Evolutionary conservation across 768 basidiomycete genomes (phyloP).

Genomic region (Xerocomellus chrysenteron): DNA sequence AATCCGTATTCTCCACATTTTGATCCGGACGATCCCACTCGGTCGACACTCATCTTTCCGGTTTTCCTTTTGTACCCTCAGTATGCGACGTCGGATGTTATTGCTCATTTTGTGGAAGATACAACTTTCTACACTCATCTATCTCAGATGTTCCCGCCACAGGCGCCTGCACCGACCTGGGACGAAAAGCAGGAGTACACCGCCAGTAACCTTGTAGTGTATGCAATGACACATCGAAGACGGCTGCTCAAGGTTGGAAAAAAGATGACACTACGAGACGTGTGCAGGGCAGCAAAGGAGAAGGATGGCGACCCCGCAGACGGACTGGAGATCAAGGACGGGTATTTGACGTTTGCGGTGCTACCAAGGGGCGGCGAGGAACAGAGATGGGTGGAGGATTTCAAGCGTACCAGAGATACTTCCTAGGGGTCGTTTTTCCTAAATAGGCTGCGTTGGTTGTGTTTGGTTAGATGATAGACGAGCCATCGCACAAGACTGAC

Average conservation of each 20-base stretch:
- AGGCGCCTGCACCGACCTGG: slow-evolving; percentile 68
- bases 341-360: slow-evolving; percentile 76
- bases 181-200: slow-evolving; percentile 69
- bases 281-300: slow-evolving; percentile 60
- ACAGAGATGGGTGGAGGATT: slow-evolving; percentile 83
- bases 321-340: slow-evolving; percentile 82
- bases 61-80: slow-evolving; percentile 94
- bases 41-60: slow-evolving; percentile 70
- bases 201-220: slow-evolving; percentile 65
- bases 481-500: slow-evolving; percentile 7
- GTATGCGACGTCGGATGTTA: slow-evolving; percentile 84
- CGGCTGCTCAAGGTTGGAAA: slow-evolving; percentile 88
- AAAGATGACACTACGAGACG: slow-evolving; percentile 82
- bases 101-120: slow-evolving; percentile 81
- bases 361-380: slow-evolving; percentile 77
- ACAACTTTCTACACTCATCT: slow-evolving; percentile 81
- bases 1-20: slow-evolving; percentile 66
- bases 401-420: slow-evolving; percentile 58
- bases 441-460: slow-evolving; percentile 25
- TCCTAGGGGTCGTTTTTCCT: slow-evolving; percentile 17
- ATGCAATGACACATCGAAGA: slow-evolving; percentile 75
- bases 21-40: slow-evolving; percentile 60
- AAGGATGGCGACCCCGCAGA: slow-evolving; percentile 63
- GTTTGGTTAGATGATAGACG: slow-evolving; percentile 26
- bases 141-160: slow-evolving; percentile 78